These are phyloP conservation scores for Eremochloa ophiuroides DNA, from an alignment of 176 grass and related monocot species.

Conservation along the genomic window DNA sequence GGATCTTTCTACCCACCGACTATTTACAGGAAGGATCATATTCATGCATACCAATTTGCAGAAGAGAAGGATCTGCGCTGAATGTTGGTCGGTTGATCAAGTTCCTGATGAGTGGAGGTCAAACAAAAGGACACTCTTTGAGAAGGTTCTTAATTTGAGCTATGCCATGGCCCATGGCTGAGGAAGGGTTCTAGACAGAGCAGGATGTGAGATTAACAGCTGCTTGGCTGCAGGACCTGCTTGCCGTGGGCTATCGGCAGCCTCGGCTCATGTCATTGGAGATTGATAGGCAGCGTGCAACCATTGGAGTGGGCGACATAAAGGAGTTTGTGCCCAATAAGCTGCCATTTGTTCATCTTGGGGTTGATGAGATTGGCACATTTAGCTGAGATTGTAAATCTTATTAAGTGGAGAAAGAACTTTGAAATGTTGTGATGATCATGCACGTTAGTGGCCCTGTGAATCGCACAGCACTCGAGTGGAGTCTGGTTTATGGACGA, in stretches of 20 bases:
- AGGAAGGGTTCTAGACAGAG: slow-evolving; percentile 89
- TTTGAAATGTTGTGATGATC: slow-evolving; percentile 92
- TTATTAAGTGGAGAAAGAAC: slow-evolving; percentile 96
- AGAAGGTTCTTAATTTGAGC: slow-evolving; percentile 87
- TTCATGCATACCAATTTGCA: slow-evolving; percentile 63
- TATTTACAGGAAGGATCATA: slow-evolving; percentile 79
- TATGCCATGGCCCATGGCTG: slow-evolving; percentile 95
- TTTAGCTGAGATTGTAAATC: slow-evolving; percentile 99
- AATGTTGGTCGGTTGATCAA: slow-evolving; percentile 91
- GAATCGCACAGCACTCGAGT: slow-evolving; percentile 84
- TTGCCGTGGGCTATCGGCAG: slow-evolving; percentile 81
- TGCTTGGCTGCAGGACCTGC: slow-evolving; percentile 95
- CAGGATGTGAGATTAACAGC: slow-evolving; percentile 83
- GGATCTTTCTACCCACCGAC: slow-evolving; percentile 93
- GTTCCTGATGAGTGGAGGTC: slow-evolving; percentile 86
- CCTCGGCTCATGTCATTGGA: slow-evolving; percentile 92
- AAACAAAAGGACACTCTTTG: slow-evolving; percentile 74
- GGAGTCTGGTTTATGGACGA: slow-evolving; percentile 92
- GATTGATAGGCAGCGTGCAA: slow-evolving; percentile 77
- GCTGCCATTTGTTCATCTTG: slow-evolving; percentile 86
- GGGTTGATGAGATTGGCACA: slow-evolving; percentile 86
- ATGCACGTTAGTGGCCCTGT: slow-evolving; percentile 78
- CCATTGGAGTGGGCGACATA: slow-evolving; percentile 86
- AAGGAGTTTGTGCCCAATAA: slow-evolving; percentile 96
- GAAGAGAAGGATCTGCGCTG: slow-evolving; percentile 97